phyloP scores from a whole-genome alignment of 225 moss, liverwort and hornwort species.

The Bryum argenteum region DNA sequence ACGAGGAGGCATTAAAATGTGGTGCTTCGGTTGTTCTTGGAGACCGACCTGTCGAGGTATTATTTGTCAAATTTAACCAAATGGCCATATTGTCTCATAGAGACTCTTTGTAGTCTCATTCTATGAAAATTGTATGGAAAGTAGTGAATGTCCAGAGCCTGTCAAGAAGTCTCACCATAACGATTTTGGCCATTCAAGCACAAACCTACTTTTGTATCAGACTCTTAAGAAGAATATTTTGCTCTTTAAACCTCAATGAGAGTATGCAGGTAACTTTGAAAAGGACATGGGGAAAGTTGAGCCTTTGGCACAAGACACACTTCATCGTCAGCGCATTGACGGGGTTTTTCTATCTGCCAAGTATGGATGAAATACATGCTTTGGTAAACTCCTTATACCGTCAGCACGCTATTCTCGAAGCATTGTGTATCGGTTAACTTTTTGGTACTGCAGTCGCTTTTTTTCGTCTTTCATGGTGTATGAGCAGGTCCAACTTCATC shows the following conservation, averaged over 20 bases:
- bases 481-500: slow-evolving; percentile 5
- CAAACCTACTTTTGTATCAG: background rate
- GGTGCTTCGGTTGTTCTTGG: slow-evolving; percentile 67
- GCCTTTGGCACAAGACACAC: slow-evolving; percentile 62
- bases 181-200: too few species aligned
- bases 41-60: slow-evolving; percentile 81
- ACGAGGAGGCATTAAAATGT: slow-evolving; percentile 65
- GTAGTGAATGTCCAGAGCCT: too few species aligned
- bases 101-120: too few species aligned
- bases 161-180: too few species aligned
- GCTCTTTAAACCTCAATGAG: background rate
- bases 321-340: slow-evolving; percentile 51
- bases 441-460: too few species aligned
- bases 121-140: too few species aligned
- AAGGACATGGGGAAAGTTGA: slow-evolving; percentile 80
- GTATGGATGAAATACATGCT: slow-evolving; percentile 60
- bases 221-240: background rate
- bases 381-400: slow-evolving; percentile 44
- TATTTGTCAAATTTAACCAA: background rate
- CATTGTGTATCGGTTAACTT: background rate
- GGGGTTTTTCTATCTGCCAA: slow-evolving; percentile 58
- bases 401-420: background rate
- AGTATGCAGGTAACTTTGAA: slow-evolving; percentile 49
- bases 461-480: background rate
- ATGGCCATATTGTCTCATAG: too few species aligned